phyloP scores from a whole-genome alignment of 2,329 filamentous ascomycete species.

The Microascus cirrosus region DNA sequence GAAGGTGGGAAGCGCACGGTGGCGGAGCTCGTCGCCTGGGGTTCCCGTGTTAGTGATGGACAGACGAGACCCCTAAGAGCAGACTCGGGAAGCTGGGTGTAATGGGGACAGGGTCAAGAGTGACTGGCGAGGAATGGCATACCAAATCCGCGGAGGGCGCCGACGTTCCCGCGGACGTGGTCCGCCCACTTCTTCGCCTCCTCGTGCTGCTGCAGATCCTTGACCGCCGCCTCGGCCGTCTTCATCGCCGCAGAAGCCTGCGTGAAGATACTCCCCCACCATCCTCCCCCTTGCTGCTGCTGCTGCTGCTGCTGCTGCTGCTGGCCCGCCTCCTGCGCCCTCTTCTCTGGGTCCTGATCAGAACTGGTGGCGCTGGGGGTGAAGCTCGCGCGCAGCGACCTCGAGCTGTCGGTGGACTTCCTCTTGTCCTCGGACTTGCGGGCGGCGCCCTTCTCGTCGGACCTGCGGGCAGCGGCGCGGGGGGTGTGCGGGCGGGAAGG shows the following conservation, averaged over 20 bases:
- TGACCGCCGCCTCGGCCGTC: conserved; percentile 84
- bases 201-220: conserved; percentile 91
- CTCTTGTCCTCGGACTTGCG: conserved; percentile 23
- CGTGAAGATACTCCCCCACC: conserved; percentile 80
- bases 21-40: conserved; percentile 73
- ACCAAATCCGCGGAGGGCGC: conserved; percentile 66
- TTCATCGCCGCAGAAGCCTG: conserved; percentile 80
- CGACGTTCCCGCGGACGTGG: conserved; percentile 83
- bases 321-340: conserved; percentile 4
- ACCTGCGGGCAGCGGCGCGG: conserved; percentile 38
- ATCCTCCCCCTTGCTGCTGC: conserved; percentile 41
- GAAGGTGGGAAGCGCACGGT: conserved; percentile 85
- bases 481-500: conserved; percentile 76
- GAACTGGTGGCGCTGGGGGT: conserved; percentile 58
- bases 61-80: too few species aligned
- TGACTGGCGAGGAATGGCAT: conserved; percentile 16
- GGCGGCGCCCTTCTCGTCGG: conserved; percentile 24
- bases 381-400: conserved; percentile 57
- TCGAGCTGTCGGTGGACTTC: conserved; percentile 67
- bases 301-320: conserved; percentile 26
- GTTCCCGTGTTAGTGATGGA: not conserved
- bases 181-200: conserved; percentile 95
- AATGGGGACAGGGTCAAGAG: not conserved
- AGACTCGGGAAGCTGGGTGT: not conserved
- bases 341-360: conserved; percentile 41